Percentiles rank a stretch among this genome's conserved stretches.
Evolutionary conservation across 306 rosid genomes (phyloP).

Genomic region (Ceratonia siliqua): DNA sequence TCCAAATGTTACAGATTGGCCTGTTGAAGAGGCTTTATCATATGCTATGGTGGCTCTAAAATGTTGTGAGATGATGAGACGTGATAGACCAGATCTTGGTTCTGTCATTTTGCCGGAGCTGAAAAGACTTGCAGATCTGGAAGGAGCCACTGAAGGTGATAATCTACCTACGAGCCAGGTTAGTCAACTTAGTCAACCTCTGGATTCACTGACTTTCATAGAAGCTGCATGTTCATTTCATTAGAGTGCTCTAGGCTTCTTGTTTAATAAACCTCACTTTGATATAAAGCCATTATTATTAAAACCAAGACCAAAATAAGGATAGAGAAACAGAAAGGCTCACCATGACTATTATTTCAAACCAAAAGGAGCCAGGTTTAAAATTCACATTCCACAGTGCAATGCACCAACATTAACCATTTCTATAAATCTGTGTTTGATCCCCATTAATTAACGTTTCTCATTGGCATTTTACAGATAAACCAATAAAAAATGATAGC

Average conservation of each 20-base stretch:
- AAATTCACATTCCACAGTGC: not conserved
- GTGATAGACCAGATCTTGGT: constrained; percentile 65
- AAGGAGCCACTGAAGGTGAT: not conserved
- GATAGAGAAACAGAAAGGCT: no score
- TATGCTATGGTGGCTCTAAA: constrained; percentile 63
- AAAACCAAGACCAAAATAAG: no score
- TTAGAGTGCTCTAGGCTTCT: not conserved
- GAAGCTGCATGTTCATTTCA: not conserved
- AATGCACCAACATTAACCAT: not conserved
- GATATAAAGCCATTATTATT: no score
- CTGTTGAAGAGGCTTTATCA: constrained; percentile 54
- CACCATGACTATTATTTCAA: not conserved
- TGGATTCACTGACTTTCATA: not conserved
- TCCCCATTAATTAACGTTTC: not conserved
- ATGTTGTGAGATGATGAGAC: constrained; percentile 80
- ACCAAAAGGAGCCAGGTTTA: not conserved
- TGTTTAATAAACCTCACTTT: not conserved
- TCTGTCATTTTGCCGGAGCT: constrained; percentile 66
- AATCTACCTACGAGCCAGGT: not conserved
- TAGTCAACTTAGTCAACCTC: constrained; percentile 24
- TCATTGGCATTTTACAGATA: not conserved
- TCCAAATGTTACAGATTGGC: constrained; percentile 70
- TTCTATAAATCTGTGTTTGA: not conserved
- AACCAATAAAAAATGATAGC: not conserved
- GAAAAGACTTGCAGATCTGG: constrained; percentile 45